phyloP scores from a whole-genome alignment of 1,139 yeast species.

The Hansenula anomala region DNA sequence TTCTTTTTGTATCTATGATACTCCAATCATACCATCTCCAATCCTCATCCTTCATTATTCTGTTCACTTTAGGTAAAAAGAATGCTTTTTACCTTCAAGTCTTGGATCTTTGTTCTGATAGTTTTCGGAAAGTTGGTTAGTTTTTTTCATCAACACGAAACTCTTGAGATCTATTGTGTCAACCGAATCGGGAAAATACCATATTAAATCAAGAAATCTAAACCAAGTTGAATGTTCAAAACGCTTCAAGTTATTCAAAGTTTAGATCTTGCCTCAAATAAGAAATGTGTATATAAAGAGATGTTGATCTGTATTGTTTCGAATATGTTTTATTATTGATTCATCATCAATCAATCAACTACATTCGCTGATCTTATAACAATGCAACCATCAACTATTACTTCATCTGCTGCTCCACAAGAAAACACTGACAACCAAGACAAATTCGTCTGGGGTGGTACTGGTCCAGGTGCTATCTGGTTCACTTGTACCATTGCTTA shows the following conservation, averaged over 20 bases:
- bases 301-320: neutral
- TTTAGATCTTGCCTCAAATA: neutral
- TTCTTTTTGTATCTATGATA: too few relatives aligned
- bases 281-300: neutral
- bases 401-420: conserved; percentile 3
- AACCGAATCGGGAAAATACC: conserved; percentile 1
- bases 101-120: too few relatives aligned
- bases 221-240: neutral
- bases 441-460: neutral
- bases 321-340: neutral
- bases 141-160: too few relatives aligned
- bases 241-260: neutral
- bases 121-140: too few relatives aligned
- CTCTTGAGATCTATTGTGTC: neutral
- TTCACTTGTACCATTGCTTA: conserved; percentile 3
- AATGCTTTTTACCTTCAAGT: too few relatives aligned
- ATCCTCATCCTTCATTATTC: too few relatives aligned
- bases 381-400: conserved; percentile 4
- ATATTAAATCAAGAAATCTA: neutral
- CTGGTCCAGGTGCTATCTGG: neutral
- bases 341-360: neutral
- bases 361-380: neutral
- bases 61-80: too few relatives aligned
- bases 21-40: too few relatives aligned
- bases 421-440: conserved; percentile 2